phyloP scores from a whole-genome alignment of 306 rosid species.

The Pyrus communis region DNA sequence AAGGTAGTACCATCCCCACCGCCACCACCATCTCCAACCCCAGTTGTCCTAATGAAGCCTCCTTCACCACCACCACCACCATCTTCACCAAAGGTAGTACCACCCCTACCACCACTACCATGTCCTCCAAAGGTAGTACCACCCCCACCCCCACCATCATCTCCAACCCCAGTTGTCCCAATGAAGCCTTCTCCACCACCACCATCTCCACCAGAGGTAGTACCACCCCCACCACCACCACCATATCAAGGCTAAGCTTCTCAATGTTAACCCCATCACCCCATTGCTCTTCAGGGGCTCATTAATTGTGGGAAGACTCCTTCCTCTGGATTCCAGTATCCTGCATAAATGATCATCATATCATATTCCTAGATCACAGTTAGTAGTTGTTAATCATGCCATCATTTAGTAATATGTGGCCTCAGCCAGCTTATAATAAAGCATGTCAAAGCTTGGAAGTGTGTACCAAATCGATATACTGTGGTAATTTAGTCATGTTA shows the following conservation, averaged over 20 bases:
- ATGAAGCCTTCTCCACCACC: background rate
- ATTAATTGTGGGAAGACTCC: constrained; percentile 85
- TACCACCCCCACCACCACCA: constrained; percentile 33
- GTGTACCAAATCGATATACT: constrained; percentile 3
- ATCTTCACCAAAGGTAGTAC: too few species aligned
- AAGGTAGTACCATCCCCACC: too few species aligned
- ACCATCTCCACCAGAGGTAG: constrained; percentile 44
- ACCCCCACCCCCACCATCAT: too few species aligned
- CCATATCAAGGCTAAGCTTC: constrained; percentile 56
- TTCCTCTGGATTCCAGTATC: constrained; percentile 62
- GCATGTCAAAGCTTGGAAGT: background rate
- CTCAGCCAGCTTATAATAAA: background rate
- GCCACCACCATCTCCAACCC: too few species aligned
- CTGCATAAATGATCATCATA: constrained; percentile 8
- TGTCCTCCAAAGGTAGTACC: too few species aligned
- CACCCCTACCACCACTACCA: too few species aligned
- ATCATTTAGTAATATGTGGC: background rate
- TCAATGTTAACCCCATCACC: constrained; percentile 53
- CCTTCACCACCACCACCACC: too few species aligned
- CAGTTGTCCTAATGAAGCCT: too few species aligned
- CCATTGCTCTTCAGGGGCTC: constrained; percentile 78
- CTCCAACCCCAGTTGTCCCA: too few species aligned
- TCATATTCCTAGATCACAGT: background rate
- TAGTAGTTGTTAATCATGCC: background rate
- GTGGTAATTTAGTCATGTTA: background rate